These are phyloP conservation scores for Oryza australiensis DNA, from an alignment of 176 grass and related monocot species.

Conservation along the genomic window DNA sequence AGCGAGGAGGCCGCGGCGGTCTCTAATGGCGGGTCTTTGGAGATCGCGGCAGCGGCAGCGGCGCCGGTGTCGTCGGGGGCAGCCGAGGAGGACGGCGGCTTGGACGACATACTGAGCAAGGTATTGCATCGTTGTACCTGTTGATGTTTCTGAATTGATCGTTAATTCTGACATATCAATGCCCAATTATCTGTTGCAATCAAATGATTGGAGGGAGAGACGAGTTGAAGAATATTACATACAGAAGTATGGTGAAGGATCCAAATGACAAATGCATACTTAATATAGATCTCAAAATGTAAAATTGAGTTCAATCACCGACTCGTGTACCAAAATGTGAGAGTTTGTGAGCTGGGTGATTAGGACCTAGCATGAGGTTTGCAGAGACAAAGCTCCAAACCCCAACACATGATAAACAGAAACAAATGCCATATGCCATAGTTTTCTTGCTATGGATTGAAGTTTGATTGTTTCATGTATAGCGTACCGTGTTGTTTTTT, in stretches of 20 bases:
- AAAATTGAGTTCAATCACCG: neutral
- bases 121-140: constrained; percentile 20
- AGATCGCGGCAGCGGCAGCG: constrained; percentile 12
- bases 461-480: neutral
- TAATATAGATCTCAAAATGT: neutral
- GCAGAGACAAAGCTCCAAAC: neutral
- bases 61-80: neutral
- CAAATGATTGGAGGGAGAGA: neutral
- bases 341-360: neutral
- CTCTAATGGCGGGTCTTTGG: neutral
- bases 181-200: neutral
- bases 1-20: neutral
- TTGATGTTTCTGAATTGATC: neutral
- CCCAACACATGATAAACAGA: neutral
- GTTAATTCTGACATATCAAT: neutral
- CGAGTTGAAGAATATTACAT: neutral
- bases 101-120: constrained; percentile 49
- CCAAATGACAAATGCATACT: neutral
- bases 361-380: neutral
- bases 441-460: neutral
- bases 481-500: neutral
- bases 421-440: neutral
- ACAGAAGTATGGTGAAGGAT: neutral
- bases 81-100: neutral
- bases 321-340: neutral